Evolutionary conservation across 768 basidiomycete genomes (phyloP).

Genomic region (Boletus pseudo-olivaceus): DNA sequence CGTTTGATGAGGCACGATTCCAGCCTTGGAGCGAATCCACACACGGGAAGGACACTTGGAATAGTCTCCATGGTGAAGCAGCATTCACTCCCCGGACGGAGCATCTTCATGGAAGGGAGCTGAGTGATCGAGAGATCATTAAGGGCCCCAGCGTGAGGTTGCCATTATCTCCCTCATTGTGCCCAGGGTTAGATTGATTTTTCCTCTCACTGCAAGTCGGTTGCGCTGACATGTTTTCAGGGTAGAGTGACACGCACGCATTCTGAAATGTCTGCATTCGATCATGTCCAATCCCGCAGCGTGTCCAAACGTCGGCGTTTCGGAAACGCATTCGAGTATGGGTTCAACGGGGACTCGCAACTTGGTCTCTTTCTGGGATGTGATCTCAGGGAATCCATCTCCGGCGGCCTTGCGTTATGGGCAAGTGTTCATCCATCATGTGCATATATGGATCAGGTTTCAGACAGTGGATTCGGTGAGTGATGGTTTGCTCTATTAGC

Average conservation of each 20-base stretch:
- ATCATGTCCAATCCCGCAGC: constrained; percentile 37
- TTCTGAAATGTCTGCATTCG: constrained; percentile 75
- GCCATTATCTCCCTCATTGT: constrained; percentile 80
- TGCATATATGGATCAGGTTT: constrained; percentile 63
- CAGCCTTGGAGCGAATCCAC: constrained; percentile 70
- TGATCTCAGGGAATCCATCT: constrained; percentile 63
- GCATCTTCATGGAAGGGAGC: constrained; percentile 70
- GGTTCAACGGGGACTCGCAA: constrained; percentile 78
- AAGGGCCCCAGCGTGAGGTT: constrained; percentile 59
- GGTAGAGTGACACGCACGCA: constrained; percentile 85
- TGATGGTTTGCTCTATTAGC: background rate
- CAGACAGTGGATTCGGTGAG: constrained; percentile 60
- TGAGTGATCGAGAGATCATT: constrained; percentile 75
- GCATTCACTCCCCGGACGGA: constrained; percentile 49
- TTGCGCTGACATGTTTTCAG: constrained; percentile 10
- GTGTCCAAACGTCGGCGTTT: constrained; percentile 77
- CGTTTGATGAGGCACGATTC: constrained; percentile 82
- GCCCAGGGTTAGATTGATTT: constrained; percentile 52
- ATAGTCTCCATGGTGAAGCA: constrained; percentile 32
- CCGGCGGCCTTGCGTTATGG: constrained; percentile 8
- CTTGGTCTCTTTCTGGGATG: constrained; percentile 75
- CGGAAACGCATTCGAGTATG: constrained; percentile 83
- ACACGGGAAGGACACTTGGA: constrained; percentile 35
- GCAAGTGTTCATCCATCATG: constrained; percentile 13
- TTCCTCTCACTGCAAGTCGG: constrained; percentile 4